Conservation (phyloP, 116 monocot species). For the Phalaenopsis hybrid region DNA sequence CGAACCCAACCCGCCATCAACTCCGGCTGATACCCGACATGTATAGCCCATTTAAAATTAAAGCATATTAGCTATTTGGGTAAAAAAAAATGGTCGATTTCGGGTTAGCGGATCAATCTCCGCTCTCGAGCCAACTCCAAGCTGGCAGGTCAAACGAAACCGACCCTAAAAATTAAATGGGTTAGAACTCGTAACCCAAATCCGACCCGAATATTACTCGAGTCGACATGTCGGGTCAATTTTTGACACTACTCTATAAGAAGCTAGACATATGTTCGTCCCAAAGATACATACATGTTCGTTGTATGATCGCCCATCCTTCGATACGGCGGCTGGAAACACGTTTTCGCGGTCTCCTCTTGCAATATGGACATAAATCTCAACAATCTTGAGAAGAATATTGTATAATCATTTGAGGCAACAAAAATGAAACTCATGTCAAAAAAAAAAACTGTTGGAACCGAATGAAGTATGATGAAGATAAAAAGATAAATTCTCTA, state of each 20-base stretch:
- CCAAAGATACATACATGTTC: constrained; percentile 45
- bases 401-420: constrained; percentile 8
- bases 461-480: background rate
- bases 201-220: too few relatives aligned
- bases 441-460: background rate
- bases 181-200: too few relatives aligned
- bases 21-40: too few relatives aligned
- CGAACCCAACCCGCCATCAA: too few relatives aligned
- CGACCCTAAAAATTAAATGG: too few relatives aligned
- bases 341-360: constrained; percentile 73
- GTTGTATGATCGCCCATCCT: constrained; percentile 90
- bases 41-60: too few relatives aligned
- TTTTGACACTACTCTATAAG: background rate
- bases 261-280: background rate
- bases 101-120: too few relatives aligned
- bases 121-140: too few relatives aligned
- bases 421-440: background rate
- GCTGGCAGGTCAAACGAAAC: too few relatives aligned
- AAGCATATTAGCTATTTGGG: too few relatives aligned
- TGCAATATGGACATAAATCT: constrained; percentile 91
- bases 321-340: constrained; percentile 79
- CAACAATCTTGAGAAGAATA: constrained; percentile 57
- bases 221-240: too few relatives aligned
- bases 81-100: too few relatives aligned
- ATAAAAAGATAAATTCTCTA: background rate